Evolutionary conservation across 352 stramenopile species (phyloP).

Genomic region (Phytophthora meadii): DNA sequence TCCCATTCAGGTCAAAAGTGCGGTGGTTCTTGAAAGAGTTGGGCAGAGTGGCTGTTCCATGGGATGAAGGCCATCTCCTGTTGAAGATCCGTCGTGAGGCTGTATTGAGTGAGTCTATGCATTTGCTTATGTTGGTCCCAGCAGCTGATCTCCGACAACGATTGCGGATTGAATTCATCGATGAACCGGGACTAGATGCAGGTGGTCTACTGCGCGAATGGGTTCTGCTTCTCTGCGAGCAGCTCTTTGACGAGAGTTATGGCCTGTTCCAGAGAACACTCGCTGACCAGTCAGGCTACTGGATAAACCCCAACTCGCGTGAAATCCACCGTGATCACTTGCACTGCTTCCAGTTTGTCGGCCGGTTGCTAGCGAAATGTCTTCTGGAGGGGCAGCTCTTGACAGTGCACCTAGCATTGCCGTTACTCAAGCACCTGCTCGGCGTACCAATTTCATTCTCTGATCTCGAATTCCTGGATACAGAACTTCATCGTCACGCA

Average conservation of each 20-base stretch:
- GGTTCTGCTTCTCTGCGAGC: conserved; percentile 78
- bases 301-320: conserved; percentile 81
- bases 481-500: conserved; percentile 75
- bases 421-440: conserved; percentile 85
- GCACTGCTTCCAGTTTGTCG: conserved; percentile 79
- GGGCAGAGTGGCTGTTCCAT: conserved; percentile 76
- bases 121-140: conserved; percentile 81
- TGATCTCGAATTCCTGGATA: conserved; percentile 81
- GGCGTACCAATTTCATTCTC: conserved; percentile 85
- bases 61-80: conserved; percentile 82
- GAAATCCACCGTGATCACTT: conserved; percentile 77
- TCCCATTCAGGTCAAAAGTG: conserved; percentile 78
- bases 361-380: conserved; percentile 78
- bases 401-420: conserved; percentile 79
- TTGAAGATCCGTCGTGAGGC: conserved; percentile 82
- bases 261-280: conserved; percentile 78
- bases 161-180: conserved; percentile 86
- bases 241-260: conserved; percentile 81
- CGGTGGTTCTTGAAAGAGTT: conserved; percentile 83
- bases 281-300: conserved; percentile 82
- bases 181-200: conserved; percentile 78
- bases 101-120: conserved; percentile 83
- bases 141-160: conserved; percentile 73
- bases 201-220: conserved; percentile 83
- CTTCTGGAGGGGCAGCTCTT: conserved; percentile 79